Evolutionary conservation across 148 eudicot genomes (phyloP).

Genomic region (Chenopodium quinoa): DNA sequence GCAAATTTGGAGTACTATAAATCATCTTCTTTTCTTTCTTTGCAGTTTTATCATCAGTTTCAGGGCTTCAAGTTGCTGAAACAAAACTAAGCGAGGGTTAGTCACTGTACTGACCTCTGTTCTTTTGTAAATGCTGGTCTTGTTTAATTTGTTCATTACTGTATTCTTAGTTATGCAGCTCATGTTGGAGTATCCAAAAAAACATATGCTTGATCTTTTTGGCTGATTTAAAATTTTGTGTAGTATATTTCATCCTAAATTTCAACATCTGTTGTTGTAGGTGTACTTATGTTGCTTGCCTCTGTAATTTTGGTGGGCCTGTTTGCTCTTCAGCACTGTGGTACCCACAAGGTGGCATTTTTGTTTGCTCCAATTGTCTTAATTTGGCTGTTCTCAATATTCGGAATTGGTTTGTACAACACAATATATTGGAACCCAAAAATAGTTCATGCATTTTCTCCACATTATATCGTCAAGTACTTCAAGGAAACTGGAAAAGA

Average conservation of each 20-base stretch:
- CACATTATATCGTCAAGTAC: conserved; percentile 71
- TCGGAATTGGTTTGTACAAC: conserved; percentile 76
- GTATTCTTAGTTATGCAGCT: not conserved
- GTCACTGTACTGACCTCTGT: conserved; percentile 15
- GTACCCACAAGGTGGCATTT: conserved; percentile 88
- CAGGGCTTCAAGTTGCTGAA: conserved; percentile 72
- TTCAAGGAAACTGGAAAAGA: conserved; percentile 73
- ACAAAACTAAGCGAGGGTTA: conserved; percentile 51
- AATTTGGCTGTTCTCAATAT: conserved; percentile 79
- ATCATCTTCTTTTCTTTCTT: conserved; percentile 2
- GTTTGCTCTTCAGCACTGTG: conserved; percentile 88
- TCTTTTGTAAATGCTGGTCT: not conserved
- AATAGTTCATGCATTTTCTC: conserved; percentile 76
- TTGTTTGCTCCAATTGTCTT: conserved; percentile 87
- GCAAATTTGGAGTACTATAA: conserved; percentile 4
- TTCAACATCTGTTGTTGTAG: conserved; percentile 34
- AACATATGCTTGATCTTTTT: not conserved
- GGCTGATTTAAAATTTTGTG: not conserved
- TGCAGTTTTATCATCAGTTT: conserved; percentile 86
- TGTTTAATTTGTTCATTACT: not conserved
- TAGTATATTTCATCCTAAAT: not conserved
- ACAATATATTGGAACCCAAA: conserved; percentile 75
- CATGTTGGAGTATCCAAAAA: not conserved
- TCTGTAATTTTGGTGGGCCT: conserved; percentile 84
- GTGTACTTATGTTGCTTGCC: conserved; percentile 55